Evolutionary conservation across 768 basidiomycete species (phyloP).

Genomic region (Russula ochroleuca): DNA sequence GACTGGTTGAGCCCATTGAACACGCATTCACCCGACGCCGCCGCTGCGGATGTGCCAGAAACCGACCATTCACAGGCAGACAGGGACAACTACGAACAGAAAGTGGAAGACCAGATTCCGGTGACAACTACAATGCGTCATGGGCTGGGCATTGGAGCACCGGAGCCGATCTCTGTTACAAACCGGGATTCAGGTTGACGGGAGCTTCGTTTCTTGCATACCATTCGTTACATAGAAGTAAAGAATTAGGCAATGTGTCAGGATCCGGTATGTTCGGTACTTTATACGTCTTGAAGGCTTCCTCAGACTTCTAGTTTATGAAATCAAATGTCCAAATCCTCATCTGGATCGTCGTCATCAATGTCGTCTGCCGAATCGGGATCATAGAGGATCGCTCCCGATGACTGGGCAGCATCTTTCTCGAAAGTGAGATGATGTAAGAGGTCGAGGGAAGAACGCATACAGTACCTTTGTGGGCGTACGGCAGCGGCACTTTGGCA

Average conservation of each 20-base stretch:
- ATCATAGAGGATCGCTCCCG: constrained; percentile 73
- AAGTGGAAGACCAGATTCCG: neutral
- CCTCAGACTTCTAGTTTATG: neutral
- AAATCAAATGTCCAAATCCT: constrained; percentile 77
- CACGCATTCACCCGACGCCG: neutral
- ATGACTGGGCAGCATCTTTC: constrained; percentile 27
- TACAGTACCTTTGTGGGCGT: constrained; percentile 71
- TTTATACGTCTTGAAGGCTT: constrained; percentile 8
- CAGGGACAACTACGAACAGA: neutral
- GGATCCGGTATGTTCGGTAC: constrained; percentile 12
- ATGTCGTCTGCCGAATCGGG: constrained; percentile 93
- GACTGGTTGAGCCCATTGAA: constrained; percentile 3
- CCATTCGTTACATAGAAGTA: neutral
- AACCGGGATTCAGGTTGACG: neutral
- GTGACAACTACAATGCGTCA: neutral
- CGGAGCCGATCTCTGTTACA: neutral
- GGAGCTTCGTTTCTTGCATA: neutral
- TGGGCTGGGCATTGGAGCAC: neutral
- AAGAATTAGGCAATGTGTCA: neutral
- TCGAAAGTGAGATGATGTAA: constrained; percentile 38
- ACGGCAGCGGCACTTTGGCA: constrained; percentile 83
- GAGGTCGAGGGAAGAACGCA: neutral
- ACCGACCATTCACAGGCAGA: neutral
- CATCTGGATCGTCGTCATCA: constrained; percentile 95
- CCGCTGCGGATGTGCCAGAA: neutral